A percentile compares a stretch with the other conserved stretches of the same genome.
These are phyloP conservation scores for Podila epicladia DNA, from an alignment of 192 early-diverging fungal species.

Conservation along the genomic window DNA sequence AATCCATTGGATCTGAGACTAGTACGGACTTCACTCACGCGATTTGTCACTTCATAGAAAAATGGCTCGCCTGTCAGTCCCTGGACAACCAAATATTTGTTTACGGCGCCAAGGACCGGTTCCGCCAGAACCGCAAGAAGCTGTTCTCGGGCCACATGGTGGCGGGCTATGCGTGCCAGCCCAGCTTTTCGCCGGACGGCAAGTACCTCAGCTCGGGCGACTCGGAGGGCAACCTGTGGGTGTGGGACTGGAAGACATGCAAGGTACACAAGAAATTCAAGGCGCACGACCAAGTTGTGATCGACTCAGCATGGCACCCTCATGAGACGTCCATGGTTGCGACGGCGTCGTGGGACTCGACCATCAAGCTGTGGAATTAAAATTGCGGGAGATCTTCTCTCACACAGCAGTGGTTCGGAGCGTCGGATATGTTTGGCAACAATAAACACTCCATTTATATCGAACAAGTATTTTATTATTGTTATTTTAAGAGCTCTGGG, in stretches of 20 bases:
- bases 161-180: conserved; percentile 97
- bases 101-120: conserved; percentile 86
- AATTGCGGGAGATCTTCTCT: not conserved
- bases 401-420: too few relatives aligned
- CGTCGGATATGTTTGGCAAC: too few relatives aligned
- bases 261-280: conserved; percentile 88
- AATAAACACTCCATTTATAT: too few relatives aligned
- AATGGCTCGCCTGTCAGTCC: conserved; percentile 94
- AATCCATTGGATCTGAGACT: not conserved
- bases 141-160: conserved; percentile 91
- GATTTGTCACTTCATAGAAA: conserved; percentile 61
- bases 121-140: conserved; percentile 92
- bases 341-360: conserved; percentile 96
- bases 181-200: conserved; percentile 92
- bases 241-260: conserved; percentile 98
- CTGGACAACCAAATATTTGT: conserved; percentile 97
- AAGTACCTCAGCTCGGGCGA: conserved; percentile 90
- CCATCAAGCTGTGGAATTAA: conserved; percentile 87
- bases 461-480: too few relatives aligned
- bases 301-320: conserved; percentile 95
- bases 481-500: not conserved
- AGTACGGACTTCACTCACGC: not conserved
- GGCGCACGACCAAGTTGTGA: conserved; percentile 92
- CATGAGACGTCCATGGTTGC: conserved; percentile 91
- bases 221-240: conserved; percentile 90